Evolutionary conservation across 73 alveolate species (phyloP).

Genomic region (Paramecium octaurelia): DNA sequence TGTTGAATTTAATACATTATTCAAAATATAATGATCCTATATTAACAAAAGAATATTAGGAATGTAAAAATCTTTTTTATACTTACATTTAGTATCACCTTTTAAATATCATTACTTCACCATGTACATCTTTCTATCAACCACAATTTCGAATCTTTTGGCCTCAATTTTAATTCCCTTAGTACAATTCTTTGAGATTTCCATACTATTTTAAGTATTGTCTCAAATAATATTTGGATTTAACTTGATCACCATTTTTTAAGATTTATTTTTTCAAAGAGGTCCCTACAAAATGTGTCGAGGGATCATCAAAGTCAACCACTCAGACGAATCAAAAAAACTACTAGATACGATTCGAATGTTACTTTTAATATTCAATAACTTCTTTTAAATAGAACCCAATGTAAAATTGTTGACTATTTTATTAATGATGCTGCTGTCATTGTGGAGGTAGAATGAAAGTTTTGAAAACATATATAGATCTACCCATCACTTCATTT

Average conservation of each 20-base stretch:
- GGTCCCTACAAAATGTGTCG: neutral
- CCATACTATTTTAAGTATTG: neutral
- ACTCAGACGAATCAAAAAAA: neutral
- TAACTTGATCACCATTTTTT: neutral
- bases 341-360: neutral
- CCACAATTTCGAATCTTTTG: neutral
- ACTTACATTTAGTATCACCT: neutral
- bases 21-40: constrained; percentile 3
- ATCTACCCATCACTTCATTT: neutral
- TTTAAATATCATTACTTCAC: neutral
- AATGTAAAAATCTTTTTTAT: neutral
- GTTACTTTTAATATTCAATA: neutral
- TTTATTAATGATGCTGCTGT: neutral
- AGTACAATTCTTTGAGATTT: neutral
- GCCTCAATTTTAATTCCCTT: neutral
- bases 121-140: neutral
- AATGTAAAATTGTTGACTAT: neutral
- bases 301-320: neutral
- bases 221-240: neutral
- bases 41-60: neutral
- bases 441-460: neutral
- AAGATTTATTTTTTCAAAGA: constrained; percentile 9
- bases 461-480: neutral
- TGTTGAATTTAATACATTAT: constrained; percentile 2
- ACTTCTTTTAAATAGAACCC: neutral